These are phyloP conservation scores for Apiospora arundinis DNA, from an alignment of 2,329 filamentous ascomycete genomes.

Conservation along the genomic window DNA sequence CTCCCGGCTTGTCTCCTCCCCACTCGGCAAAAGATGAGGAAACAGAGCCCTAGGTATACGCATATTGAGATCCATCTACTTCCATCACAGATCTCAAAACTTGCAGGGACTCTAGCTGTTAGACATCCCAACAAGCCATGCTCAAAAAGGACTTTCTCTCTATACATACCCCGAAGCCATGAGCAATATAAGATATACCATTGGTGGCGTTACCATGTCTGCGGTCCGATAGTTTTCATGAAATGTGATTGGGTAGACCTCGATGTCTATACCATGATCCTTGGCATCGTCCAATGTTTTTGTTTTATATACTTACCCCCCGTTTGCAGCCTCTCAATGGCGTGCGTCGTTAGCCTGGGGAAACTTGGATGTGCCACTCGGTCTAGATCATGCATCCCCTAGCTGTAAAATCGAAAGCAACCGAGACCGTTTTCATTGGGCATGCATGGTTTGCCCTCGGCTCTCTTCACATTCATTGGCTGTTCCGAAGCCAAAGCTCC, in stretches of 20 bases:
- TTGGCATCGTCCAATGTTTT: conserved; percentile 14
- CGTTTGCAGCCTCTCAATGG: not conserved
- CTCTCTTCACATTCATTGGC: not conserved
- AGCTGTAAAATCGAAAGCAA: not conserved
- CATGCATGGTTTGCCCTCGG: not conserved
- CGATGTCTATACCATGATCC: not conserved
- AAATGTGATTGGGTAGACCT: not conserved
- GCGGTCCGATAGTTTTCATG: not conserved
- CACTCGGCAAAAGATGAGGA: too few relatives aligned
- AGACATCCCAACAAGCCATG: not conserved
- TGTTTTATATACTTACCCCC: not conserved
- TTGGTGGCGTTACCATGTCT: not conserved
- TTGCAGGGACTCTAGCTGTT: not conserved
- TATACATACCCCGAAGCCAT: not conserved
- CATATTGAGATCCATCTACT: too few relatives aligned
- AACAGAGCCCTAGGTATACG: too few relatives aligned
- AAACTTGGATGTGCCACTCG: not conserved
- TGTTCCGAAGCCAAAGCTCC: not conserved
- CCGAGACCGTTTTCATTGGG: not conserved
- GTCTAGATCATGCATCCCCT: not conserved
- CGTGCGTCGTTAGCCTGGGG: conserved; percentile 4
- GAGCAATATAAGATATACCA: not conserved
- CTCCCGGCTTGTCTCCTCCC: too few relatives aligned
- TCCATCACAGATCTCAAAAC: too few relatives aligned
- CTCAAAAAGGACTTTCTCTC: not conserved